A percentile compares a stretch with the other conserved stretches of the same genome.
Evolutionary conservation across 2,329 filamentous ascomycete species (phyloP).

Genomic region (Neonectria punicea): DNA sequence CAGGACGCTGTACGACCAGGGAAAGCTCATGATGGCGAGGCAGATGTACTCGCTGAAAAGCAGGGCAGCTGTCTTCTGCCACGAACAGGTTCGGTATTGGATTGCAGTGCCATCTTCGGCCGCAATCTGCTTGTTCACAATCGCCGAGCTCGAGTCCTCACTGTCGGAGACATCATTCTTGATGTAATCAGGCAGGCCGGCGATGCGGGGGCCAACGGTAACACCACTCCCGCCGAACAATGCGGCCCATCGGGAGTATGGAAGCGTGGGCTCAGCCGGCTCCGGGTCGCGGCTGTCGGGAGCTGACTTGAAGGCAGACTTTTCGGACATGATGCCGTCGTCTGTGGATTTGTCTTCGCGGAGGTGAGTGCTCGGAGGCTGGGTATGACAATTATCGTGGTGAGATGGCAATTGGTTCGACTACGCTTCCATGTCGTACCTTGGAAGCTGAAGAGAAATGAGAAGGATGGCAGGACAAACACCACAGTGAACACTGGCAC

Average conservation of each 20-base stretch:
- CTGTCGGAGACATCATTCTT: conserved; percentile 52
- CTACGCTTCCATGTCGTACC: not conserved
- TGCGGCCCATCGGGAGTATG: conserved; percentile 46
- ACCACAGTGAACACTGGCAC: conserved; percentile 7
- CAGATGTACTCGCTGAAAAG: conserved; percentile 97
- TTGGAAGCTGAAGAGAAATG: not conserved
- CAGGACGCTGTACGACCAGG: conserved; percentile 89
- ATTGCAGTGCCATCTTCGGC: conserved; percentile 82
- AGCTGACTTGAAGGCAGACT: conserved; percentile 31
- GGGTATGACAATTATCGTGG: not conserved
- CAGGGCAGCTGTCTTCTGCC: conserved; percentile 92
- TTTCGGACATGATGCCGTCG: conserved; percentile 42
- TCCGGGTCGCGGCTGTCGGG: conserved; percentile 39
- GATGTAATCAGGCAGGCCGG: conserved; percentile 53
- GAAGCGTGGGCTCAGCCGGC: conserved; percentile 27
- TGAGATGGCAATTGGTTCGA: not conserved
- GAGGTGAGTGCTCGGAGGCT: not conserved
- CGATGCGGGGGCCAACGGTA: conserved; percentile 62
- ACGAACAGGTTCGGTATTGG: conserved; percentile 92
- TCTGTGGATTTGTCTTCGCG: not conserved
- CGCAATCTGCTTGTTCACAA: conserved; percentile 75
- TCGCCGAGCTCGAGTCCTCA: conserved; percentile 59
- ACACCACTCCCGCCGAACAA: conserved; percentile 54
- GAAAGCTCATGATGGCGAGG: conserved; percentile 92
- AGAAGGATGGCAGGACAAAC: not conserved